A percentile compares a stretch with the other conserved stretches of the same genome.
phyloP scores from a whole-genome alignment of 768 basidiomycete species.

The Boletus subparvulus region DNA sequence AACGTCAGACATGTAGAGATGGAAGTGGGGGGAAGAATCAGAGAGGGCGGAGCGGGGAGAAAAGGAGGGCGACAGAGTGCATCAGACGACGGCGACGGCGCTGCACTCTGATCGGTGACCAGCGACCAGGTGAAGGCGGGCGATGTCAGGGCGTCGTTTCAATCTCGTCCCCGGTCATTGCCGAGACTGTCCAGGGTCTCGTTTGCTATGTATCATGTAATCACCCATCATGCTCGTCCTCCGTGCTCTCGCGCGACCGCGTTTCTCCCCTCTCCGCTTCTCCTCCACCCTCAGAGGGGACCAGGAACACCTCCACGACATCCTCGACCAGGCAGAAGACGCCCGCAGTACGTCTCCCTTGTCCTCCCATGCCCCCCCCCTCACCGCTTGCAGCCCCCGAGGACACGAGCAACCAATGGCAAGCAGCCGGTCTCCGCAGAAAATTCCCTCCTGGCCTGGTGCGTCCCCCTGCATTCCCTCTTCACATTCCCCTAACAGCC shows the following conservation, averaged over 20 bases:
- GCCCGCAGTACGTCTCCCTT: conserved; percentile 13
- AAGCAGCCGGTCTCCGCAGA: conserved; percentile 26
- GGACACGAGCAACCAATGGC: conserved; percentile 18
- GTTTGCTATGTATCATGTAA: conserved; percentile 8
- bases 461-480: background rate
- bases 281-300: conserved; percentile 25
- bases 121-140: conserved; percentile 19
- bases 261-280: background rate
- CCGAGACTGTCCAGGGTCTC: conserved; percentile 23
- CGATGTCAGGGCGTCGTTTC: conserved; percentile 1
- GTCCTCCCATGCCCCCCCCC: background rate
- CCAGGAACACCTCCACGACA: conserved; percentile 22
- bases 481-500: background rate
- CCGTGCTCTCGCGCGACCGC: conserved; percentile 15
- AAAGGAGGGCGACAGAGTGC: conserved; percentile 9
- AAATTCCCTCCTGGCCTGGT: conserved; percentile 27
- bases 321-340: conserved; percentile 26
- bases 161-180: conserved; percentile 1
- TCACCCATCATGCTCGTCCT: conserved; percentile 13
- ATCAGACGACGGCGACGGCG: conserved; percentile 20
- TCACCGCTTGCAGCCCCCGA: conserved; percentile 10
- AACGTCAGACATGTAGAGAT: conserved; percentile 28
- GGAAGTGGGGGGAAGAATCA: conserved; percentile 10
- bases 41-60: conserved; percentile 5
- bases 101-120: conserved; percentile 12